Evolutionary conservation across 306 rosid genomes (phyloP), one percentile per base, ranked within the genome.

Genomic region (Malus sylvestris): DNA sequence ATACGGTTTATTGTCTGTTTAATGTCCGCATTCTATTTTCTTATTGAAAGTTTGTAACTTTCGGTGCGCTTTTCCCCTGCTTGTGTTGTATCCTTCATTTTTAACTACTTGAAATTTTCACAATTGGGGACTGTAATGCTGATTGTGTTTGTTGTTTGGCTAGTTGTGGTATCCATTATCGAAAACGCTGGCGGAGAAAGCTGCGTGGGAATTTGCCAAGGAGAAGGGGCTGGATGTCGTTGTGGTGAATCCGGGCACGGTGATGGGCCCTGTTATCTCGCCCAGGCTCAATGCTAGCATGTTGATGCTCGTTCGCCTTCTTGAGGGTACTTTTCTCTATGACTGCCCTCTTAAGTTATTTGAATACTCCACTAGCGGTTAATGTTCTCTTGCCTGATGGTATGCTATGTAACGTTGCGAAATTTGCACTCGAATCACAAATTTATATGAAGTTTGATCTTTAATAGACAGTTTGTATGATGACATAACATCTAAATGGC

Each of bases 191-290:
- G 97, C 98, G 6, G 98, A 94, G 91, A 92, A 89, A 77, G 91
- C 91, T 22, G 96, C 95, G 29, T 89, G 96, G 97, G 92, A 90
- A 33, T 90, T 94, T 88, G 77, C 91, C n/a, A 83, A 90, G 79
- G 96, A 89, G 87, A 89, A 80, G 64, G 93, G 85, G 61, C 84
- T 92, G 85, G 98, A 92, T 81, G 87, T 94, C 81, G 97, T 94
- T 74, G 96, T 89, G 80, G 90, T 94, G 63, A 94, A 94, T 80
- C 98, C 96, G 1, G 98, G 97, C 63, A 92, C 96, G 15, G 98
- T 92, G 29, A 86, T 92, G 95, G 97, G 98, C 29, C 85, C 91
- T 53, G 82, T 89, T 55, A 84, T 94, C 77, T 42, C 98, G 0
- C 95, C 98, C 2, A 83, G 91, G 79, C 80, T 92, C 74, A 94